phyloP scores from a whole-genome alignment of 192 early-diverging fungal genomes.

The Dispira parvispora region DNA sequence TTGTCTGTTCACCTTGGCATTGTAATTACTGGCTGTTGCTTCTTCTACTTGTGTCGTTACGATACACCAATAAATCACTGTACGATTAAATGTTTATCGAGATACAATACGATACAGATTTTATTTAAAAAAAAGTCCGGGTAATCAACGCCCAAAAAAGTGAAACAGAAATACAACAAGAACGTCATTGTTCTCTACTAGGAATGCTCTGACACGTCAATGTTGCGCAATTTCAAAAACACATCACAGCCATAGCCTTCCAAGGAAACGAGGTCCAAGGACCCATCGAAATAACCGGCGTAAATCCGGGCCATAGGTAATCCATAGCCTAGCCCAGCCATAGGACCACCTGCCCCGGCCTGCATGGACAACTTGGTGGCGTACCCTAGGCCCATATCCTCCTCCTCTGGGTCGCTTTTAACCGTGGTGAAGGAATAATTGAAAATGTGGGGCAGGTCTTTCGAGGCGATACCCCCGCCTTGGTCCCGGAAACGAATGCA shows the following conservation, averaged over 20 bases:
- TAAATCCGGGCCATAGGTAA: conserved; percentile 77
- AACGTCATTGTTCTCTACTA: too few species aligned
- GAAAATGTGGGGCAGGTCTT: conserved; percentile 64
- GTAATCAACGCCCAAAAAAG: too few species aligned
- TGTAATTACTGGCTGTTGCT: too few species aligned
- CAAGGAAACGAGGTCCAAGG: conserved; percentile 64
- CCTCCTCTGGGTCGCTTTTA: conserved; percentile 38
- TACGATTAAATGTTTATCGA: too few species aligned
- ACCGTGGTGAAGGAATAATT: conserved; percentile 92
- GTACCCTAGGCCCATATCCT: conserved; percentile 11
- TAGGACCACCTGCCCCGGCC: conserved; percentile 80
- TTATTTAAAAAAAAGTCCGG: too few species aligned
- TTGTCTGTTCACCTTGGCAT: too few species aligned
- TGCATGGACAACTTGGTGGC: conserved; percentile 58
- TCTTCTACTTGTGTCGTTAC: too few species aligned
- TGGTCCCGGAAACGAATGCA: conserved; percentile 77
- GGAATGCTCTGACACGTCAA: conserved; percentile 28
- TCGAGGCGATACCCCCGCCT: conserved; percentile 71
- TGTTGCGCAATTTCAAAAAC: conserved; percentile 75
- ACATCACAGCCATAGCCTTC: conserved; percentile 85
- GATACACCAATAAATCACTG: too few species aligned
- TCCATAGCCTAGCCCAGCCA: conserved; percentile 64
- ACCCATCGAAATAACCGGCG: conserved; percentile 87
- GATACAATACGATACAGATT: too few species aligned
- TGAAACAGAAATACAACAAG: too few species aligned